A percentile compares a stretch with the other conserved stretches of the same genome.
These are phyloP conservation scores for Prunella vulgaris DNA, from an alignment of 257 asterid species.

Conservation along the genomic window DNA sequence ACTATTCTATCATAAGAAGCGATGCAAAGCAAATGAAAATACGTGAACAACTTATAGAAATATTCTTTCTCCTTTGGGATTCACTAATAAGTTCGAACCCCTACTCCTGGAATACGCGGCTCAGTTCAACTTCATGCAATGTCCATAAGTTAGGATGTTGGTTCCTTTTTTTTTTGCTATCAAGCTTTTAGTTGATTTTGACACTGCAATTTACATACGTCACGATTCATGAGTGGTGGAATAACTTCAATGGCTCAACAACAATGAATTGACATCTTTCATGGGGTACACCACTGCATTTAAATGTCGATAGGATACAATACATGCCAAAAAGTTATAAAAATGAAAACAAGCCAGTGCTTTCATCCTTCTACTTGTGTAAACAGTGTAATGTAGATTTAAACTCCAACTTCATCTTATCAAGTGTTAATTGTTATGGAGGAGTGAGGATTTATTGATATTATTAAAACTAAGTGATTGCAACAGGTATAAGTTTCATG, in stretches of 20 bases:
- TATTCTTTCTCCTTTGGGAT: not conserved
- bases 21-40: not conserved
- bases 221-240: not conserved
- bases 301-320: not conserved
- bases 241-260: not conserved
- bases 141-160: not conserved
- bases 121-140: not conserved
- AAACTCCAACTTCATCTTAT: not conserved
- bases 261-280: too few relatives aligned
- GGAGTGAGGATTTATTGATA: not conserved
- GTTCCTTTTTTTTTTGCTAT: not conserved
- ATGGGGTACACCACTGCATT: not conserved
- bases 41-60: not conserved
- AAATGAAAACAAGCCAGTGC: not conserved
- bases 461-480: constrained; percentile 1
- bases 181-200: not conserved
- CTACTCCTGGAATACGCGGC: not conserved
- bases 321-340: not conserved
- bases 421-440: not conserved
- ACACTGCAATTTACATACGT: not conserved
- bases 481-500: not conserved
- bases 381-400: not conserved
- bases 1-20: not conserved
- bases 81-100: not conserved
- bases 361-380: not conserved